Conservation (phyloP, 2,329 filamentous ascomycete species). For the Penicillium vulpinum region DNA sequence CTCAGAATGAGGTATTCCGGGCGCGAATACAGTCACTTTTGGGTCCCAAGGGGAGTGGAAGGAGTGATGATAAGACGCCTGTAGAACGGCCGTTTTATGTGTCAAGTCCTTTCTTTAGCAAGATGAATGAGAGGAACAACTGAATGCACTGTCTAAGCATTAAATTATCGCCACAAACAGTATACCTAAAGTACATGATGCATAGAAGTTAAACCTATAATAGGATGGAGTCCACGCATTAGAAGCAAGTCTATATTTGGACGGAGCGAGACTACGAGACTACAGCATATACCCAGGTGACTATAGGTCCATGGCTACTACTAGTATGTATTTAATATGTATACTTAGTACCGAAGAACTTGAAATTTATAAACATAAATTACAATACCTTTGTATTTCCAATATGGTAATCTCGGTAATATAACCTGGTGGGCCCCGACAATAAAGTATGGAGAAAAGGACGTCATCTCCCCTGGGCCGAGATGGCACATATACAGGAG, state of each 20-base stretch:
- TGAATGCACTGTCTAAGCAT: background rate
- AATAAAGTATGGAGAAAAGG: background rate
- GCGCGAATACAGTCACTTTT: background rate
- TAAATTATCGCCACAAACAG: background rate
- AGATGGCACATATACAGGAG: background rate
- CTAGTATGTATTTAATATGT: no score
- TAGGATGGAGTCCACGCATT: background rate
- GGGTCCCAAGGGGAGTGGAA: background rate
- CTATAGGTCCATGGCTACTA: no score
- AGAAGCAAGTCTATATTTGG: background rate
- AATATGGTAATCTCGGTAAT: no score
- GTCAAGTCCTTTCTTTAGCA: constrained; percentile 4
- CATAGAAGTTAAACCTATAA: background rate
- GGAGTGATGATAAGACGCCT: background rate
- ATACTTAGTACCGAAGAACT: no score
- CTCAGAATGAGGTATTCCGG: background rate
- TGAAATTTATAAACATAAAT: no score
- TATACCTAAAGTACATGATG: background rate
- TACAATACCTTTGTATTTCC: no score
- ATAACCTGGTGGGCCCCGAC: background rate
- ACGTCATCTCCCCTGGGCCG: constrained; percentile 9
- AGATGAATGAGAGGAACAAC: background rate
- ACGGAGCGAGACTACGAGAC: no score
- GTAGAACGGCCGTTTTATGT: background rate
- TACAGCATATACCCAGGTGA: no score